phyloP scores from a whole-genome alignment of 352 stramenopile genomes.

The Halophytophthora batemanensis region DNA sequence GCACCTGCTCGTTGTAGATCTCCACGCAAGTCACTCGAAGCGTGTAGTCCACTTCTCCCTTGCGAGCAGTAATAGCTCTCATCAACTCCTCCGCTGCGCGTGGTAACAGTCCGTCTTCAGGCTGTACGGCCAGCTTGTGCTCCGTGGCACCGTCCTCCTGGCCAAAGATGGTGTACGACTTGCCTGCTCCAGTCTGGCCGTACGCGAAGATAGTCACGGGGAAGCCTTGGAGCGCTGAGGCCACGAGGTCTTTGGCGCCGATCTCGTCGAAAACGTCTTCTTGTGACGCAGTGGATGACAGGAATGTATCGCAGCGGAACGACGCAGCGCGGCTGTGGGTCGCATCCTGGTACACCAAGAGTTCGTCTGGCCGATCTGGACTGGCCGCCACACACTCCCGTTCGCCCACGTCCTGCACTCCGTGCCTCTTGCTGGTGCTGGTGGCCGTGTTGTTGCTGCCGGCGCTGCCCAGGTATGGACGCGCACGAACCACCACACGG shows the following conservation, averaged over 20 bases:
- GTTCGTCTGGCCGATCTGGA: slow-evolving; percentile 29
- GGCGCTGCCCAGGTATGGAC: slow-evolving; percentile 19
- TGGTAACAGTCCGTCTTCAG: slow-evolving; percentile 52
- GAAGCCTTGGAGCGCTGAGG: slow-evolving; percentile 56
- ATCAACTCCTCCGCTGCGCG: slow-evolving; percentile 51
- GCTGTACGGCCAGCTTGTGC: slow-evolving; percentile 22
- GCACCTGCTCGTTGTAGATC: slow-evolving; percentile 76
- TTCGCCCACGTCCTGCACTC: background rate
- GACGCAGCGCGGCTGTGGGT: slow-evolving; percentile 31
- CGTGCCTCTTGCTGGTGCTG: slow-evolving; percentile 1
- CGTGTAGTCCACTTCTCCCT: slow-evolving; percentile 43
- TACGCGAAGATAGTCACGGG: slow-evolving; percentile 77
- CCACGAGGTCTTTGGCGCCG: slow-evolving; percentile 37
- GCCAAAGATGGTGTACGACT: slow-evolving; percentile 77
- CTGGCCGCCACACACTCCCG: slow-evolving; percentile 33
- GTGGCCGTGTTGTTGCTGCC: slow-evolving; percentile 1
- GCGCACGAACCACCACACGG: slow-evolving; percentile 59
- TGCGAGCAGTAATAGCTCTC: slow-evolving; percentile 36
- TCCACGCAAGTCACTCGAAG: slow-evolving; percentile 71
- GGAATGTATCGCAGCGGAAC: slow-evolving; percentile 66
- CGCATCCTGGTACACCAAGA: slow-evolving; percentile 47
- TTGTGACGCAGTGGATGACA: slow-evolving; percentile 35
- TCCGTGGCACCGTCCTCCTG: slow-evolving; percentile 39
- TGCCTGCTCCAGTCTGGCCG: slow-evolving; percentile 67
- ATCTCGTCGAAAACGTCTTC: slow-evolving; percentile 57